Base-by-base conservation (phyloP, 805 yeast genomes). In the Metschnikowia kofuensis region DNA sequence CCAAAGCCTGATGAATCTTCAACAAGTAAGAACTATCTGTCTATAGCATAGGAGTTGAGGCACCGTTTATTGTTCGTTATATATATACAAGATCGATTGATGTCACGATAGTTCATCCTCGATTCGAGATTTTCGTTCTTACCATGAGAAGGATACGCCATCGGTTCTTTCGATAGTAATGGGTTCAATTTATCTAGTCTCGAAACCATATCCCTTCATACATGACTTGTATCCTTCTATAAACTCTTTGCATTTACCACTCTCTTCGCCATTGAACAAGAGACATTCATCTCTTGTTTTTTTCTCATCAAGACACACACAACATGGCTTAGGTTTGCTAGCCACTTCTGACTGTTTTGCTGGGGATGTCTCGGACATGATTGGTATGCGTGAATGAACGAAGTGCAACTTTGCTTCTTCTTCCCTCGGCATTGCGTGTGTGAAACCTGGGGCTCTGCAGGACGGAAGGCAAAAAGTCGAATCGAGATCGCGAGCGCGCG, bases 181-280 rank as follows among this genome's bases (percentile, higher is more conserved):
- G 32, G 2, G 32, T 10, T 30, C 32, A 2, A 10, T 30, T 5
- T 45, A 62, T 45, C 57, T 60, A 46, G 72, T 67, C 43, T 77
- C 79, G 68, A 92, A 92, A 0, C 99, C 99, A 65, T 70, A 92
- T 15, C 96, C 89, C 62, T 84, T 84, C 99, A 92, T 92, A 71
- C 99, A 92, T 29, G 64, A 62, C 68, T 90, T 91, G 76, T 94
- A 94, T 50, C 81, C 74, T 21, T 69, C 70, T 53, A 92, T 85
- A 45, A 89, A 66, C 47, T 78, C 79, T 50, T 83, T 79, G 69
- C 99, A 92, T 59, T 89, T 85, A 31, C 84, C 89, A 40, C 87
- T 76, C 15, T 90, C 97, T 57, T 85, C 85, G 42, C 96, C 97
- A 59, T 87, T 83, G 57, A 80, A 70, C 54, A 92, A 76, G 48